Evolutionary conservation across 805 yeast genomes (phyloP), one percentile per base, ranked within the genome.

Genomic region (Metschnikowia arizonensis): DNA sequence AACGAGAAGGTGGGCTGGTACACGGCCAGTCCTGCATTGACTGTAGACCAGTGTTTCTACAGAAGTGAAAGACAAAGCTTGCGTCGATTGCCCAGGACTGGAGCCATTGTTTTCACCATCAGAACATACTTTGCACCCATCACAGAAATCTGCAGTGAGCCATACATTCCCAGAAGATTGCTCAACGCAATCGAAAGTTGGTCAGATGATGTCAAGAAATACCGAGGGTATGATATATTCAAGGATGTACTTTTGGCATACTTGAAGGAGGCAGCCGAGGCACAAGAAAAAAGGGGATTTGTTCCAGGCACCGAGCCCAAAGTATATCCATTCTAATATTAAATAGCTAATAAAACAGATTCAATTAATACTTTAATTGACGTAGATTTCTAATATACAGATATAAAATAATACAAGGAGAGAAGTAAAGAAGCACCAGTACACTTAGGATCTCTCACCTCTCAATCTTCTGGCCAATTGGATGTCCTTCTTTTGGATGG

Each of bases 31-130:
- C 61, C 66, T 11, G 85, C 85, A 2, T 60, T 59, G 1, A 71
- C 68, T 25, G 61, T 78, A 7, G 64, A 63, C 14, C 72, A 73
- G 47, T 58, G 82, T 26, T 77, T 73, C 60, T 81, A 73, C 61
- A 71, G 88, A 52, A 77, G 83, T 23, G 88, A 82, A 58, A 67
- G 88, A 60, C 88, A 82, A 58, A 71, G 82, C 38, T 65, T 82
- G 42, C 69, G 86, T 53, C 68, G 84, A 55, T 65, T 82, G 46
- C 87, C 88, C 11, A 63, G 70, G 31, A 61, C 78, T 3, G 86
- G 87, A 9, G 83, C 76, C 10, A 65, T 73, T 18, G 63, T 77
- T 2, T 82, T 82, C 62, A 82, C 86, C 18, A 69, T 82, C 40
- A 67, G 87, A 53, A 82, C 87, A 0, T 82, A 82, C 55, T 81